These are phyloP conservation scores for Arachis monticola DNA, from an alignment of 331 rosid species.

Conservation along the genomic window DNA sequence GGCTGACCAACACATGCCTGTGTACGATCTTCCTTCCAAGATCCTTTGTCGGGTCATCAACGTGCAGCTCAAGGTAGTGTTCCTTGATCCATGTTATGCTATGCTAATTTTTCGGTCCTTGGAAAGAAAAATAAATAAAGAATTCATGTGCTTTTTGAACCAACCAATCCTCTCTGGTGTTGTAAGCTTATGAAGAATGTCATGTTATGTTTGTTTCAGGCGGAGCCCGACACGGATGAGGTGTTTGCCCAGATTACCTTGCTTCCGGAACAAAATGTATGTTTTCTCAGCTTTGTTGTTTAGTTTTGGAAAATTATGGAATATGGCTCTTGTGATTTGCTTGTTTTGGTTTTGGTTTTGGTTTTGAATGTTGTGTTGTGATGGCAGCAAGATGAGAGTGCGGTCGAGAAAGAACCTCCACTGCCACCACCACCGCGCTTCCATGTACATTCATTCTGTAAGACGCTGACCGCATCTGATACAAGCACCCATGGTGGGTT, in stretches of 20 bases:
- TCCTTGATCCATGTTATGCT: slow-evolving; percentile 8
- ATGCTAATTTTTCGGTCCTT: background rate
- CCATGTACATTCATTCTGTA: slow-evolving; percentile 87
- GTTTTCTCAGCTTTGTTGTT: background rate
- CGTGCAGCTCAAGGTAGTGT: slow-evolving; percentile 74
- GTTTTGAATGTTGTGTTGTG: slow-evolving; percentile 20
- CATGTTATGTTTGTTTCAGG: slow-evolving; percentile 49
- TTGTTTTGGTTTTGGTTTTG: background rate
- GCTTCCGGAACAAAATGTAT: slow-evolving; percentile 66
- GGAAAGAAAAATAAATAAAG: background rate
- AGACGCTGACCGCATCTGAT: slow-evolving; percentile 89
- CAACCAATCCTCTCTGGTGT: slow-evolving; percentile 11
- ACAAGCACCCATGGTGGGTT: slow-evolving; percentile 96
- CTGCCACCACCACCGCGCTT: slow-evolving; percentile 64
- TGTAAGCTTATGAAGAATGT: background rate
- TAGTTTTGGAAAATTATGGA: background rate
- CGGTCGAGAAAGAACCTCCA: slow-evolving; percentile 63
- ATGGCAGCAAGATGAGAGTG: slow-evolving; percentile 73
- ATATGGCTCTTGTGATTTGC: slow-evolving; percentile 9
- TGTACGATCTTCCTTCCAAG: slow-evolving; percentile 69
- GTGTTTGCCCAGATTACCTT: slow-evolving; percentile 81
- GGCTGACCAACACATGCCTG: slow-evolving; percentile 88
- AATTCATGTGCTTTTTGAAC: slow-evolving; percentile 31
- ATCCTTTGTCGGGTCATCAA: slow-evolving; percentile 83
- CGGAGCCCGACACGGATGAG: slow-evolving; percentile 90